These are phyloP conservation scores for Xylaria venustula DNA, from an alignment of 495 filamentous ascomycete species.

Conservation along the genomic window DNA sequence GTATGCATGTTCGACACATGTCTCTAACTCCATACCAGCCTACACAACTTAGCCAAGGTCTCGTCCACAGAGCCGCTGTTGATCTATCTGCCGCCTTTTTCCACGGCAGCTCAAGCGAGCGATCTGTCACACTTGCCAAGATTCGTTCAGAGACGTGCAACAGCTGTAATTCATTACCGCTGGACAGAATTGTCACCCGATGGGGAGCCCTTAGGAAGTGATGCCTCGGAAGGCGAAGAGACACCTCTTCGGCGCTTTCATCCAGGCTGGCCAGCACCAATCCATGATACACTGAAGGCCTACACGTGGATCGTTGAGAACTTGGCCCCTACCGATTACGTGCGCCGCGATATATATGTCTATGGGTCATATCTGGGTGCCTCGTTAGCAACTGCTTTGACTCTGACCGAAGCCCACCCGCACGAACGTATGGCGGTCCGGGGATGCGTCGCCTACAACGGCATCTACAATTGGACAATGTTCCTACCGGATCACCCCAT, in stretches of 20 bases:
- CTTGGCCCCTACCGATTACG: conserved; percentile 21
- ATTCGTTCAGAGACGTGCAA: conserved; percentile 31
- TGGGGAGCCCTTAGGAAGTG: neutral
- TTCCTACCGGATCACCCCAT: conserved; percentile 46
- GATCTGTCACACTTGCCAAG: conserved; percentile 24
- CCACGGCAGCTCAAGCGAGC: conserved; percentile 13
- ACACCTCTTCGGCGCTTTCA: neutral
- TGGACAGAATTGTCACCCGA: conserved; percentile 23
- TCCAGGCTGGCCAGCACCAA: conserved; percentile 44
- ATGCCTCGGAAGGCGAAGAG: conserved; percentile 7
- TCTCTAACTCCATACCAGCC: conserved; percentile 16
- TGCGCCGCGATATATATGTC: conserved; percentile 41
- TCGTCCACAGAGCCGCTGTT: conserved; percentile 28
- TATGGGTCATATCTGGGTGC: conserved; percentile 52
- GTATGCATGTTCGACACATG: neutral
- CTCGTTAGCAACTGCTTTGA: conserved; percentile 45
- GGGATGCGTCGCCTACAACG: conserved; percentile 48
- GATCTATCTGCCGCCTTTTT: conserved; percentile 37
- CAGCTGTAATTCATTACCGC: conserved; percentile 43
- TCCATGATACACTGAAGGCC: conserved; percentile 47
- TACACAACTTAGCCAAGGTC: conserved; percentile 32
- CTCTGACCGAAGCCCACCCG: conserved; percentile 45
- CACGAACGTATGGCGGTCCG: conserved; percentile 37
- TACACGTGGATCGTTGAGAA: conserved; percentile 45
- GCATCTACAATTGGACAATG: conserved; percentile 55